Evolutionary conservation across 306 rosid genomes (phyloP), one percentile per base, ranked within the genome.

Genomic region (Medicago lupulina): DNA sequence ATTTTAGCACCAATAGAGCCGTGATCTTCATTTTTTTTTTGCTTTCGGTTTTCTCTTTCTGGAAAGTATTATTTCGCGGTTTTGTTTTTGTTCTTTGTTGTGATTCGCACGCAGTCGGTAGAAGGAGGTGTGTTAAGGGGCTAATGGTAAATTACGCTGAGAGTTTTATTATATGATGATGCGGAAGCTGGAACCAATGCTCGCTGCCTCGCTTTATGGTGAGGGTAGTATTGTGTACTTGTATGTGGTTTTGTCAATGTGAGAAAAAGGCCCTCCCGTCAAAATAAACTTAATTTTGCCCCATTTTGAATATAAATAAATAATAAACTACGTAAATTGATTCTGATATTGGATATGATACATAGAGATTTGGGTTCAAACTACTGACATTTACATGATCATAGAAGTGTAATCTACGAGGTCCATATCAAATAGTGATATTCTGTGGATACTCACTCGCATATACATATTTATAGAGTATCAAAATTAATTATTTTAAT

Each of bases 21-120:
- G 98, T 92, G 96, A 96, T 87, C 98, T 92, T 96, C 99, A 96
- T 96, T 59, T 80, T 87, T 83, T 46, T 65, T 34, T 43, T 38
- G 50, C 51, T 54, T 8, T 55, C 13, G 19, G 61, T 57, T 2
- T 73, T 57, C 21, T 46, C 2, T 73, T 47, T 67, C 70, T 23
- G 64, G 9, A 59, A 59, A 12, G 9, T 59, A 7, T 31, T 59
- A 7, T 50, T 50, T 49, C 61, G 64, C 47, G 60, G 75, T 65
- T 71, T 31, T 38, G 64, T 71, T 23, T 39, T 36, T 53, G 63
- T 17, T 71, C 14, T 71, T 71, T 58, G 61, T 23, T 70, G 17
- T 46, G 67, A 72, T 72, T 72, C 76, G 25, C 9, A 55, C 76
- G 41, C 54, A 72, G 76, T 72, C 19, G 63, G 75, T 71, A 34